Conservation (phyloP, 306 rosid species). For the Cucurbita moschata region DNA sequence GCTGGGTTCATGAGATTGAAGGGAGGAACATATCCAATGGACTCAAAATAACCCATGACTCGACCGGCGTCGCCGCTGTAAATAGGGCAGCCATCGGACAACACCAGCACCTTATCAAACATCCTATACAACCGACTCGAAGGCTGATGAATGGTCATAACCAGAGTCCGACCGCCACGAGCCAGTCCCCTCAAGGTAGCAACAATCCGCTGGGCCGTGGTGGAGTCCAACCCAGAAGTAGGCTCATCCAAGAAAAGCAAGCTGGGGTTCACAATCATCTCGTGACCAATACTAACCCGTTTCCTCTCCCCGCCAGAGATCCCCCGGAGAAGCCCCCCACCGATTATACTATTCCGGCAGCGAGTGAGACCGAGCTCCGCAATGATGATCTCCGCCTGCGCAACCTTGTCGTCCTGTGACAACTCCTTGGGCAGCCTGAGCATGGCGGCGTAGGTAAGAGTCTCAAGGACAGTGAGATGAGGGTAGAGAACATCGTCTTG, state of each 20-base stretch:
- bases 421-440: slow-evolving; percentile 50
- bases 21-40: slow-evolving; percentile 65
- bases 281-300: slow-evolving; percentile 76
- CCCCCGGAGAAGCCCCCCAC: slow-evolving; percentile 78
- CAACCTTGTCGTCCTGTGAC: slow-evolving; percentile 53
- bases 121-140: slow-evolving; percentile 82
- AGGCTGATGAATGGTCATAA: slow-evolving; percentile 90
- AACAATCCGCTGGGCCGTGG: slow-evolving; percentile 73
- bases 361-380: slow-evolving; percentile 72
- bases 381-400: slow-evolving; percentile 59
- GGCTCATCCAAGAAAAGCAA: slow-evolving; percentile 87
- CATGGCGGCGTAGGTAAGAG: slow-evolving; percentile 60
- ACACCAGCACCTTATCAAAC: slow-evolving; percentile 71
- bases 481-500: slow-evolving; percentile 91
- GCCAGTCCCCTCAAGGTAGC: slow-evolving; percentile 81
- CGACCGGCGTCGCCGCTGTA: slow-evolving; percentile 68
- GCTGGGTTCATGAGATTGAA: slow-evolving; percentile 57
- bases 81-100: slow-evolving; percentile 76
- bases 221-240: slow-evolving; percentile 93
- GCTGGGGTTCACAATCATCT: slow-evolving; percentile 82
- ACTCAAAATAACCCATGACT: slow-evolving; percentile 60
- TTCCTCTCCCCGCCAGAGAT: slow-evolving; percentile 93
- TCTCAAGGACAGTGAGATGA: slow-evolving; percentile 72
- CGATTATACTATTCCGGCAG: slow-evolving; percentile 82
- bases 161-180: slow-evolving; percentile 78